Evolutionary conservation across 768 basidiomycete genomes (phyloP), one percentile per base, ranked within the genome.

Genomic region (Lactarius pseudohatsudake): DNA sequence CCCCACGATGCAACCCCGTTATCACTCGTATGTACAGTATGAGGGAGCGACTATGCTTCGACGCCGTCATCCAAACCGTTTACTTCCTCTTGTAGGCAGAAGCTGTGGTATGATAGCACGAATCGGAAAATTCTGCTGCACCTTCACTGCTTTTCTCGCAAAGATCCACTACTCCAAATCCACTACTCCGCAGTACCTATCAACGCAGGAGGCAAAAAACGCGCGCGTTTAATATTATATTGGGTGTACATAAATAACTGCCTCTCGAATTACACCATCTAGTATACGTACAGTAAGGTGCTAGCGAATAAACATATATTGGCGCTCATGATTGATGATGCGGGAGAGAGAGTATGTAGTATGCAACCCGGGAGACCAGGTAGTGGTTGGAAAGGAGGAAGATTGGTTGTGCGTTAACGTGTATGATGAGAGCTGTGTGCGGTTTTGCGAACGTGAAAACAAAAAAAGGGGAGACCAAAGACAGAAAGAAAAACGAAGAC

Each of bases 301-400:
- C 66, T 40, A 40, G 26, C 45, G 66, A 67, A 67, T 67, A 67
- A 67, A 67, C 66, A 67, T 67, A 67, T 60, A 59, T 60, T 59
- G 62, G 59, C 62, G 47, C 57, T 63, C 20, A 22, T 59, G 62
- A 61, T 45, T 26, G 34, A 63, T 59, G 41, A 56, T 56, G 59
- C 22, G 9, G 28, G 16, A 13, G 40, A 20, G 28, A 36, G 41
- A 36, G 22, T 26, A 47, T 66, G 36, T 53, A 50, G 26, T 41
- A 28, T 66, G 47, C 45, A 22, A 50, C 64, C 55, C 65, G 41
- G 38, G 30, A 9, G 47, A 26, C 16, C 56, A 58, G 43, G 38
- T 22, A 30, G 16, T 57, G 47, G 16, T 28, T 45, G 43, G n/a
- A 10, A 26, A 18, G 5, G 34, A n/a, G 18, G n/a, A 22, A 20